Evolutionary conservation across 768 basidiomycete genomes (phyloP).

Genomic region (Suillus sp.): DNA sequence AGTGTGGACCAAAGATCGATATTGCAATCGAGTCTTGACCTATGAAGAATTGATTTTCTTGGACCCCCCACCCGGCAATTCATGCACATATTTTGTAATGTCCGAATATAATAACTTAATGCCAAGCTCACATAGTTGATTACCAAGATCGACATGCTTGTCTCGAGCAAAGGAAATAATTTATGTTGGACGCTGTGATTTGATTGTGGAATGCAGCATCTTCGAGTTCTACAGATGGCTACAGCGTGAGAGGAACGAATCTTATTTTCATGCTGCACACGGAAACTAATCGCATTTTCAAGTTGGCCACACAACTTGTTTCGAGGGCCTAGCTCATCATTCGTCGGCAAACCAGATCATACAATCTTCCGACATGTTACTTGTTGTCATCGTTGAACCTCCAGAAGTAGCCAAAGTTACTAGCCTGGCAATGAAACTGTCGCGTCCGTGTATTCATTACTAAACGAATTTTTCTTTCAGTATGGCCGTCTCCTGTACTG

Average conservation of each 20-base stretch:
- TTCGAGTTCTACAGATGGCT: not conserved
- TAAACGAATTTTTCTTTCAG: not conserved
- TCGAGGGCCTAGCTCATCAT: not conserved
- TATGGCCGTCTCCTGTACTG: not conserved
- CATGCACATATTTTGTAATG: not conserved
- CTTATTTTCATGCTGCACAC: too few relatives aligned
- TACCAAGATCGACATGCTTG: not conserved
- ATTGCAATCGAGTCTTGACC: constrained; percentile 36
- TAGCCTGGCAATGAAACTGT: not conserved
- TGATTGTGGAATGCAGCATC: not conserved
- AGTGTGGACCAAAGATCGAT: constrained; percentile 40
- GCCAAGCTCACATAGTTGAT: not conserved
- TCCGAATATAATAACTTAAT: not conserved
- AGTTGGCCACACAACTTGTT: not conserved
- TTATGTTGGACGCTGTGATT: not conserved
- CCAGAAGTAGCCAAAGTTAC: not conserved
- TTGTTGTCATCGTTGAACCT: not conserved
- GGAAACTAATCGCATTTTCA: too few relatives aligned
- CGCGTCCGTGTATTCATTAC: not conserved
- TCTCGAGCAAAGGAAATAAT: not conserved
- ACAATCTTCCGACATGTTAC: not conserved
- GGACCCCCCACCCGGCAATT: too few relatives aligned
- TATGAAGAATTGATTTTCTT: not conserved
- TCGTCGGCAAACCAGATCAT: not conserved
- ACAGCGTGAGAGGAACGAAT: not conserved